Base-by-base conservation (phyloP, 192 early-diverging fungal genomes). In the Martensiomyces pterosporus region DNA sequence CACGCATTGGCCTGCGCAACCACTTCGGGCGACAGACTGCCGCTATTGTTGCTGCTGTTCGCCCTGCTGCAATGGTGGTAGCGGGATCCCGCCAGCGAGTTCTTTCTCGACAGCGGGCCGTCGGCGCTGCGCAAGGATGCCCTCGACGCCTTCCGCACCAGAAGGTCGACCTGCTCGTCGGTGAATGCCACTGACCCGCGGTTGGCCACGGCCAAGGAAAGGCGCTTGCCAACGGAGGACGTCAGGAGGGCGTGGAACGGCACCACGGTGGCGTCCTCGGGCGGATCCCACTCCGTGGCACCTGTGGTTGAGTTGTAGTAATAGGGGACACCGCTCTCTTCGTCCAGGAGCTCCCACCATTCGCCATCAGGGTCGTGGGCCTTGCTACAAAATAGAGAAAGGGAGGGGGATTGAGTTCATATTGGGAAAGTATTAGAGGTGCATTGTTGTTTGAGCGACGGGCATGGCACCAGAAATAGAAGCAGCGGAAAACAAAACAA, bases 281-380 rank as follows among this genome's bases (percentile, higher is more conserved):
- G 96, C 47, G 79, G 63, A 19, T 79, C 61, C 96, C 96, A 98
- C 61, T 93, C 90, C 23, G 92, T 93, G 37, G 85, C 76, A 32
- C 86, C 84, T 0, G 92, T 90, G 36, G 72, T 71, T 3, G 92
- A 86, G 72, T 93, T 87, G 77, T 97, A 96, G 68, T 93, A 97
- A 57, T 94, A 98, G 6, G 91, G 91, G 39, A 89, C 61, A 38
- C 89, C 82, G 29, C 86, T 79, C 27, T 85, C 66, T 25, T 94
- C 87, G 64, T 95, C 93, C 55, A 82, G 85, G 22, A 94, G 82
- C 77, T 98, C 92, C 95, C 95, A 98, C 91, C 92, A 98, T 58
- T 98, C 95, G 59, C 82, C 82, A 37, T 79, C 77, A 17, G 80
- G 84, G 62, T 88, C 80, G 51, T 66, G 81, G 18, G 81, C 80